A percentile compares a stretch with the other conserved stretches of the same genome.
Evolutionary conservation across 2,329 filamentous ascomycete species (phyloP).

Genomic region (Curvularia verruculosa): DNA sequence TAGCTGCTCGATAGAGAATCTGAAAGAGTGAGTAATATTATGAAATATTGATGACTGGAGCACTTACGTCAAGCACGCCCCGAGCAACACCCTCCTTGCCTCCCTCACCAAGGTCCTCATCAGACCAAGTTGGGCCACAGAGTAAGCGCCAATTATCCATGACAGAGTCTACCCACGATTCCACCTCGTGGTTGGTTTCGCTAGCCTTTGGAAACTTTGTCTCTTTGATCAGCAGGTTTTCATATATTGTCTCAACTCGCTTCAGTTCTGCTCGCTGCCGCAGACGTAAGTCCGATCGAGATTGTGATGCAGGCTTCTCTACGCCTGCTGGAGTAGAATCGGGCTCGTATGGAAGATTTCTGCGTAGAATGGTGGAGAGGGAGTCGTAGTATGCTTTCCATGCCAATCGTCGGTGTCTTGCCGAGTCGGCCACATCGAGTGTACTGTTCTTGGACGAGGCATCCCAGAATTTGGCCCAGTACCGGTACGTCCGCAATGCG

Average conservation of each 20-base stretch:
- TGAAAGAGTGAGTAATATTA: constrained; percentile 43
- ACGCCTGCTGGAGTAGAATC: constrained; percentile 47
- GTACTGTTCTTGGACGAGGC: constrained; percentile 25
- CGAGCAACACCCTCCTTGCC: constrained; percentile 77
- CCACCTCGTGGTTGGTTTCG: constrained; percentile 77
- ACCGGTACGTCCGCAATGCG: constrained; percentile 57
- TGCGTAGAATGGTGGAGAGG: constrained; percentile 75
- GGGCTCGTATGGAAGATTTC: constrained; percentile 64
- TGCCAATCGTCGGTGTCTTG: constrained; percentile 63
- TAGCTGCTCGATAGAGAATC: constrained; percentile 86
- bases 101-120: constrained; percentile 79
- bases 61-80: constrained; percentile 70
- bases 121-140: constrained; percentile 78
- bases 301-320: constrained; percentile 32
- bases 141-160: constrained; percentile 85
- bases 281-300: constrained; percentile 38
- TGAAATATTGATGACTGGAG: no score
- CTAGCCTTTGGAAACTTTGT: constrained; percentile 84
- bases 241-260: constrained; percentile 78
- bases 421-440: constrained; percentile 27
- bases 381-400: constrained; percentile 87
- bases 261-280: constrained; percentile 76
- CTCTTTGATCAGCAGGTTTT: constrained; percentile 76
- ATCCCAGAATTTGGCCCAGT: constrained; percentile 74
- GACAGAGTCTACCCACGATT: constrained; percentile 78